Evolutionary conservation across 2,329 filamentous ascomycete species (phyloP).

Genomic region (Verticillium albo-atrum): DNA sequence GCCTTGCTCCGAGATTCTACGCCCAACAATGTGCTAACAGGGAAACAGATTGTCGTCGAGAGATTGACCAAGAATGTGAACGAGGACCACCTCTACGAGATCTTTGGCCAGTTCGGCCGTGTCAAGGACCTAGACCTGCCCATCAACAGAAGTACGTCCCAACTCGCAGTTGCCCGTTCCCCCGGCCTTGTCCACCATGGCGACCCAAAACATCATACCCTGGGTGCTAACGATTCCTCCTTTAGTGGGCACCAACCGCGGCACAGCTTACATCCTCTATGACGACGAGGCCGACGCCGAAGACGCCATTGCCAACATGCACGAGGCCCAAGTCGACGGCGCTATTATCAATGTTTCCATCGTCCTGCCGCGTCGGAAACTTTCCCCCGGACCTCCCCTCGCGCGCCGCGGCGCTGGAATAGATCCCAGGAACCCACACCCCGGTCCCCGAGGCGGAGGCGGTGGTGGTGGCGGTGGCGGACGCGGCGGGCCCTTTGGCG

Average conservation of each 20-base stretch:
- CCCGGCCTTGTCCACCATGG: too few species aligned
- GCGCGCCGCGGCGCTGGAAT: slow-evolving; percentile 60
- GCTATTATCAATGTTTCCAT: slow-evolving; percentile 81
- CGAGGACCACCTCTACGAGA: slow-evolving; percentile 81
- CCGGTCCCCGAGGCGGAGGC: slow-evolving; percentile 23
- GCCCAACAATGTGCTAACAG: not conserved
- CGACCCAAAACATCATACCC: too few species aligned
- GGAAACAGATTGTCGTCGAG: slow-evolving; percentile 83
- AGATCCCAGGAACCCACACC: slow-evolving; percentile 46
- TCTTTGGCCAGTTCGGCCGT: slow-evolving; percentile 82
- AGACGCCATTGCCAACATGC: slow-evolving; percentile 90
- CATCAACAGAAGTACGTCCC: slow-evolving; percentile 58
- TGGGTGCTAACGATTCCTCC: slow-evolving; percentile 9
- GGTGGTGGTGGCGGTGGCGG: slow-evolving; percentile 29
- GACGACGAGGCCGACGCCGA: slow-evolving; percentile 74
- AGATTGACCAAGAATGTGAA: slow-evolving; percentile 94
- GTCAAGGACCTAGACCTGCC: slow-evolving; percentile 88
- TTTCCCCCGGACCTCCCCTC: slow-evolving; percentile 73
- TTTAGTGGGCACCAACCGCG: slow-evolving; percentile 80
- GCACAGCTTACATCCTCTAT: slow-evolving; percentile 90
- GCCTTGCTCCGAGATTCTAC: too few species aligned
- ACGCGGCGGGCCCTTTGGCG: slow-evolving; percentile 17
- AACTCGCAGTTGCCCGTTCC: not conserved
- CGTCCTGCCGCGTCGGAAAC: slow-evolving; percentile 76
- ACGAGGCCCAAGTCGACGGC: slow-evolving; percentile 91